Base-by-base conservation (phyloP, 306 rosid genomes). In the Corylus avellana region DNA sequence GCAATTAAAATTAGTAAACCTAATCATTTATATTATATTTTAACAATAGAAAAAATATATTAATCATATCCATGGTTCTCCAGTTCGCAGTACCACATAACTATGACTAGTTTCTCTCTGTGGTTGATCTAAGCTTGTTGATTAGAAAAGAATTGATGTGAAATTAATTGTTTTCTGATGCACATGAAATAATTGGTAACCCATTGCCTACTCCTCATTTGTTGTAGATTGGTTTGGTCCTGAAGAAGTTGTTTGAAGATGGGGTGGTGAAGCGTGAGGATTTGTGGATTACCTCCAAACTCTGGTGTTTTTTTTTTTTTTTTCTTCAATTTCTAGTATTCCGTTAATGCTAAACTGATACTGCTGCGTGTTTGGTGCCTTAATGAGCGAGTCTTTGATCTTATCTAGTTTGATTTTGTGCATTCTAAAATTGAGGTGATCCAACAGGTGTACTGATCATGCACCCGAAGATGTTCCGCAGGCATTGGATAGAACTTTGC, bases 281-380 rank as follows among this genome's bases (percentile, higher is more conserved):
- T 80, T 83, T 92, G 84, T 94, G 94, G 93, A 91, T 92, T 85
- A 92, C 98, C 56, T 94, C 98, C 5, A 94, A 87, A 89, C 90
- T 91, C 61, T 89, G 97, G 98, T 91, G 25, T 22, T 22, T 22
- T 22, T 22, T 22, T 86, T 42, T 71, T 88, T 77, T 83, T 17
- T 77, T 49, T 56, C 48, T 79, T 77, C 39, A 54, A 39, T 72
- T 12, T 8, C 22, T 22, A 44, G 1, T 78, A 50, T 59, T 18
- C 62, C 27, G 6, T 68, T 50, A 22, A 51, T 22, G 74, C 69
- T 69, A 56, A 67, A 48, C 20, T 49, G 8, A 74, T 74, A 74
- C 48, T 69, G 47, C 71, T 66, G 44, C 70, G 50, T 27, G 77
- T 51, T 51, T 62, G 29, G 51, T 72, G 47, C 48, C 18, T 72